These are phyloP conservation scores for Vigna mungo DNA, from an alignment of 306 rosid species.

Conservation along the genomic window DNA sequence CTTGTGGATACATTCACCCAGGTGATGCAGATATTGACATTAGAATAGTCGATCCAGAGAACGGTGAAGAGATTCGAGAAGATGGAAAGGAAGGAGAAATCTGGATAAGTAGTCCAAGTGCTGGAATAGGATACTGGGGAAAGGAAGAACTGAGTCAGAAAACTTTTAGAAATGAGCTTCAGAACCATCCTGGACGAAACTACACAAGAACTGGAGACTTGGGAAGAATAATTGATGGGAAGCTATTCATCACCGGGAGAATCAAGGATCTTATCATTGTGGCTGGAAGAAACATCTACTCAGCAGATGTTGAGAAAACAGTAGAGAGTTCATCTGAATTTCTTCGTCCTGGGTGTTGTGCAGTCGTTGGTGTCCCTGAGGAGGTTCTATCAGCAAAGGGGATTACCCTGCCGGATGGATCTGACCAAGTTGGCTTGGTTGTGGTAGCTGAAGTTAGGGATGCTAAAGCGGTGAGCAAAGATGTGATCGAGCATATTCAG, in stretches of 20 bases:
- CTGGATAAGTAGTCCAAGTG: conserved; percentile 97
- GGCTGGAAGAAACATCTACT: conserved; percentile 91
- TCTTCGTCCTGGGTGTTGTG: conserved; percentile 93
- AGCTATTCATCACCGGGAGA: conserved; percentile 92
- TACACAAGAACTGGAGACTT: conserved; percentile 93
- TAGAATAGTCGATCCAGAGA: conserved; percentile 76
- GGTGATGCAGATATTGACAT: conserved; percentile 70
- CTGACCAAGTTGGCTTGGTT: conserved; percentile 91
- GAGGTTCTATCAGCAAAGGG: conserved; percentile 76
- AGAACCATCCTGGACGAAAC: conserved; percentile 56
- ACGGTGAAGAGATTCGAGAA: conserved; percentile 63
- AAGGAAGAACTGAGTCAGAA: conserved; percentile 72
- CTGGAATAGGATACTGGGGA: conserved; percentile 92
- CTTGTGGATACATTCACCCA: conserved; percentile 75
- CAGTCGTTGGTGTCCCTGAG: conserved; percentile 85
- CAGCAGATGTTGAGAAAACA: conserved; percentile 94
- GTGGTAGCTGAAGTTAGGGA: conserved; percentile 91
- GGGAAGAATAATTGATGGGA: conserved; percentile 73
- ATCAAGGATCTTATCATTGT: conserved; percentile 97
- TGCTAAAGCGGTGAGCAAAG: conserved; percentile 71
- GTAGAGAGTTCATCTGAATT: conserved; percentile 84
- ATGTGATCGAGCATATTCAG: conserved; percentile 70
- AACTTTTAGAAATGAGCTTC: conserved; percentile 78
- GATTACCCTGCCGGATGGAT: conserved; percentile 71
- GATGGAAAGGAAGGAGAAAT: conserved; percentile 91